A percentile compares a stretch with the other conserved stretches of the same genome.
Evolutionary conservation across 495 filamentous ascomycete genomes (phyloP).

Genomic region (Neurospora sp.): DNA sequence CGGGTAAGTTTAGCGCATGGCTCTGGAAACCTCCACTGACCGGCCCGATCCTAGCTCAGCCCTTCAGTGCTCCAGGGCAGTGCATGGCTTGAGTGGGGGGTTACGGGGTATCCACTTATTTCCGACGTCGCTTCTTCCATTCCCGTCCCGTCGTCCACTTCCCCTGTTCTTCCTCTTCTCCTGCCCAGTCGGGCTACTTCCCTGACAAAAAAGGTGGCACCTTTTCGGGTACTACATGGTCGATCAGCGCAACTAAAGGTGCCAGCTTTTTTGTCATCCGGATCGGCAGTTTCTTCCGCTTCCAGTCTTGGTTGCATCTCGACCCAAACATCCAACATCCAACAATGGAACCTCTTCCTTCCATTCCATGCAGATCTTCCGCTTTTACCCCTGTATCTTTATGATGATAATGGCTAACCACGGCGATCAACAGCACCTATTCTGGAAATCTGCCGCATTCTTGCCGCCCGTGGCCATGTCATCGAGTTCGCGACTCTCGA

Average conservation of each 20-base stretch:
- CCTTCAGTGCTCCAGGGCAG: neutral
- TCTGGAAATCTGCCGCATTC: slow-evolving; percentile 27
- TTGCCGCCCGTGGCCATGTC: slow-evolving; percentile 25
- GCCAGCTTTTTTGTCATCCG: too few relatives aligned
- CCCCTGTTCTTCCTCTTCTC: neutral
- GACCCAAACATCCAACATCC: too few relatives aligned
- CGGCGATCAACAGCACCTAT: slow-evolving; percentile 16
- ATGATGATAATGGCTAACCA: neutral
- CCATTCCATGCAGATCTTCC: too few relatives aligned
- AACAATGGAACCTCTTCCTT: neutral
- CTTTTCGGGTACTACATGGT: too few relatives aligned
- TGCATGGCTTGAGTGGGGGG: neutral
- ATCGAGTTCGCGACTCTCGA: slow-evolving; percentile 30
- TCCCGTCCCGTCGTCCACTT: neutral
- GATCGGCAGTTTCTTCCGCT: neutral
- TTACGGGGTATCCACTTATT: neutral
- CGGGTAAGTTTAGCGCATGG: neutral
- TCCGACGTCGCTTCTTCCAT: neutral
- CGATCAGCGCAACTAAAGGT: too few relatives aligned
- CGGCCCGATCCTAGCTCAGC: neutral
- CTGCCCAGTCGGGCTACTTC: neutral
- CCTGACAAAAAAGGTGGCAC: too few relatives aligned
- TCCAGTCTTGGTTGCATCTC: neutral
- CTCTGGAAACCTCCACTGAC: neutral
- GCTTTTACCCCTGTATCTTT: too few relatives aligned